Percentiles rank a stretch among this genome's conserved stretches.
phyloP scores from a whole-genome alignment of 2,329 filamentous ascomycete genomes.

The Aspergillus oerlinghausenensis region DNA sequence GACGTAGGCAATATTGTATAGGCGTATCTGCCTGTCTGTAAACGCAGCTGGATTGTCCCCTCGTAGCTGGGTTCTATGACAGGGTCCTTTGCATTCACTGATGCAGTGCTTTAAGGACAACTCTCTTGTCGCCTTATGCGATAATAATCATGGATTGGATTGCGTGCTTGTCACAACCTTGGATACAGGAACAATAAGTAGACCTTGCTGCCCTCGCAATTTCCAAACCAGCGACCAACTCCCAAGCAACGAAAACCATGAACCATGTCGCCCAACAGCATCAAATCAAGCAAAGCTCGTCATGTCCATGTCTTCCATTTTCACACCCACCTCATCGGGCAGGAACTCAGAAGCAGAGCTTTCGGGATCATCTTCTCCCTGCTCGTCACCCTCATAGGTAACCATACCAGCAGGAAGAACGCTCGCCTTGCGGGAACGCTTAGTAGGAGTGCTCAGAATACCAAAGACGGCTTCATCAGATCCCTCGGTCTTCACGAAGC shows the following conservation, averaged over 20 bases:
- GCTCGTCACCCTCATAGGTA: conserved; percentile 10
- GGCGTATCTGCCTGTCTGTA: not conserved
- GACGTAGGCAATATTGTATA: not conserved
- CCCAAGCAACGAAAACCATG: not conserved
- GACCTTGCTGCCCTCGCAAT: not conserved
- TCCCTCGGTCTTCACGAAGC: conserved; percentile 1
- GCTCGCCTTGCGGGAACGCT: conserved; percentile 18
- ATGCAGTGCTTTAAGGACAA: not conserved
- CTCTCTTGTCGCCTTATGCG: not conserved
- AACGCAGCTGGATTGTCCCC: not conserved
- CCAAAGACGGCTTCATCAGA: not conserved
- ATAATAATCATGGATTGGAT: not conserved
- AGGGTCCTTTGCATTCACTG: not conserved
- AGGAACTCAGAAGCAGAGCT: conserved; percentile 18
- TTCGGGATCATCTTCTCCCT: conserved; percentile 7
- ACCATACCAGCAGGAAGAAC: conserved; percentile 15
- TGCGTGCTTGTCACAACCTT: not conserved
- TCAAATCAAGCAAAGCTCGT: conserved; percentile 4
- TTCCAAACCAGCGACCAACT: not conserved
- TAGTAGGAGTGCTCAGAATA: conserved; percentile 6
- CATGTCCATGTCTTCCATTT: conserved; percentile 1
- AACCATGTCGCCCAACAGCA: not conserved
- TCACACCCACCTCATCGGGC: conserved; percentile 9
- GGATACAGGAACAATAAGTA: not conserved
- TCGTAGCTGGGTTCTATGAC: not conserved